Conservation (phyloP, 2,329 filamentous ascomycete genomes). For the Dactylonectria estremocensis region DNA sequence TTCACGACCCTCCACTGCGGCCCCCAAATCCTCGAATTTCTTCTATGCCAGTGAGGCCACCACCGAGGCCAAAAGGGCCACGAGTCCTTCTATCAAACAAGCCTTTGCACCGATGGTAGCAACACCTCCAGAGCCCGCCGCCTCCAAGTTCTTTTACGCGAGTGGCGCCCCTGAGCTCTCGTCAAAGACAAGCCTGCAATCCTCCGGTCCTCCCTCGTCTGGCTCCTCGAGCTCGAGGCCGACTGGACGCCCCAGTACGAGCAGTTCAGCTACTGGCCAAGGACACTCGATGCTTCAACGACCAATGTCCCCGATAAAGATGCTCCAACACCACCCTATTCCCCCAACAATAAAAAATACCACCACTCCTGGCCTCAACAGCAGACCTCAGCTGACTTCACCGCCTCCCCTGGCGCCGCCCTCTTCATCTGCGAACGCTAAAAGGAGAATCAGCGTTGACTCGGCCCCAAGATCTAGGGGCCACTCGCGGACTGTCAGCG, state of each 20-base stretch:
- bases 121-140: constrained; percentile 56
- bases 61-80: constrained; percentile 56
- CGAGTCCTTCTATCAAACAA: constrained; percentile 48
- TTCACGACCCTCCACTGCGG: constrained; percentile 55
- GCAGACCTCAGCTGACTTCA: constrained; percentile 53
- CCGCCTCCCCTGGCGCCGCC: constrained; percentile 56
- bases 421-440: constrained; percentile 48
- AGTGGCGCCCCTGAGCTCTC: constrained; percentile 72
- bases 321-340: constrained; percentile 37
- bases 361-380: constrained; percentile 34
- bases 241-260: constrained; percentile 57
- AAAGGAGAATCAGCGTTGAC: constrained; percentile 62
- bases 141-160: constrained; percentile 82
- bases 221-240: constrained; percentile 63
- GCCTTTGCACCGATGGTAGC: constrained; percentile 54
- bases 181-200: constrained; percentile 53
- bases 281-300: constrained; percentile 53
- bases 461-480: constrained; percentile 54
- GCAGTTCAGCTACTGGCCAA: constrained; percentile 44
- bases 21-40: constrained; percentile 67
- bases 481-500: constrained; percentile 61
- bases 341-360: constrained; percentile 41
- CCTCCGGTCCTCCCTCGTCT: constrained; percentile 61
- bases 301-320: constrained; percentile 68
- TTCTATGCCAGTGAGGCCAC: constrained; percentile 70